Evolutionary conservation across 345 rosid species (phyloP).

Genomic region (Pugionium dolabratum): DNA sequence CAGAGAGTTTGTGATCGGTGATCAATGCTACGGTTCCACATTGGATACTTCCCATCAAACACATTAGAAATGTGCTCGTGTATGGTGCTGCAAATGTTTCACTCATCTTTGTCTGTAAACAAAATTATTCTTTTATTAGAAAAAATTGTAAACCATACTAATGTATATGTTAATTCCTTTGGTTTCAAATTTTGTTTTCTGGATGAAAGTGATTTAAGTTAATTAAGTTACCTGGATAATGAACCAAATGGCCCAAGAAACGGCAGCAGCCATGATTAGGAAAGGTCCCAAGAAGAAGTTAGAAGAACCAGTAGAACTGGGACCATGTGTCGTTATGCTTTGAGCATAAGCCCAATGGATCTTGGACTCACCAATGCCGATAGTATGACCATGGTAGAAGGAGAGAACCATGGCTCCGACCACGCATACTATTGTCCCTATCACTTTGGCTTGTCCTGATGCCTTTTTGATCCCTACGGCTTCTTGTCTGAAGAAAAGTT

Average conservation of each 20-base stretch:
- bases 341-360: conserved; percentile 79
- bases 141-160: neutral
- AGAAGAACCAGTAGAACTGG: conserved; percentile 41
- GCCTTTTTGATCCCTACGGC: conserved; percentile 52
- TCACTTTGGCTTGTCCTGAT: conserved; percentile 77
- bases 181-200: neutral
- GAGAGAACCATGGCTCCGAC: conserved; percentile 92
- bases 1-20: conserved; percentile 46
- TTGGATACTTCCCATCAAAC: conserved; percentile 65
- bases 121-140: neutral
- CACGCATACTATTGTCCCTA: conserved; percentile 76
- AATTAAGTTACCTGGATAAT: conserved; percentile 61
- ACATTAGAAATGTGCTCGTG: conserved; percentile 74
- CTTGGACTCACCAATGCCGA: conserved; percentile 60
- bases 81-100: conserved; percentile 74
- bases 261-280: conserved; percentile 56
- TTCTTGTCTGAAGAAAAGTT: conserved; percentile 63
- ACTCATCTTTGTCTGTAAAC: conserved; percentile 61
- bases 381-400: conserved; percentile 69
- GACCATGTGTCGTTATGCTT: conserved; percentile 29
- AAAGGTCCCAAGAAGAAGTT: conserved; percentile 64
- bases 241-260: conserved; percentile 78
- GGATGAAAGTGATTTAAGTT: neutral
- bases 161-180: neutral
- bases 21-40: conserved; percentile 52